phyloP scores from a whole-genome alignment of 2,329 filamentous ascomycete genomes.

The Trichothecium sympodiale region DNA sequence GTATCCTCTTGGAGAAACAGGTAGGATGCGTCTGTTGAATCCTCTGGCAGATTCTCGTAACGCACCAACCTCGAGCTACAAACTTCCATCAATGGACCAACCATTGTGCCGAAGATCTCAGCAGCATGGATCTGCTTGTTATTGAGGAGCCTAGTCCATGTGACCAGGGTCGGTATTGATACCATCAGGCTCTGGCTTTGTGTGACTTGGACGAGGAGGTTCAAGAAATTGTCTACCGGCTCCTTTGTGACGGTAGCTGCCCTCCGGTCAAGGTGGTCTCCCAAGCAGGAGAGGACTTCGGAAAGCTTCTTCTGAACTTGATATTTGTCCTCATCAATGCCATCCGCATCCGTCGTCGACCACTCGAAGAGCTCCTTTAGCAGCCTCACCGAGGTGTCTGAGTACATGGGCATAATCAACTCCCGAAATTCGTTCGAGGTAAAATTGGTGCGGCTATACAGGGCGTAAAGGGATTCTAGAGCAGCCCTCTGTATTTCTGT shows the following conservation, averaged over 20 bases:
- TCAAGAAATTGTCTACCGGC: constrained; percentile 62
- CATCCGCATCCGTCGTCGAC: constrained; percentile 67
- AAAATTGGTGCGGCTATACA: constrained; percentile 67
- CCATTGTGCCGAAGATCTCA: constrained; percentile 49
- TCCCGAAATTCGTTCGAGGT: constrained; percentile 67
- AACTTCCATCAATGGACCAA: constrained; percentile 68
- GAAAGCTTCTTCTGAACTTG: constrained; percentile 87
- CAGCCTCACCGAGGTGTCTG: constrained; percentile 56
- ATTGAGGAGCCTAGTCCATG: constrained; percentile 74
- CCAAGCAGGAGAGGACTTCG: constrained; percentile 80
- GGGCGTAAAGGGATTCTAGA: constrained; percentile 70
- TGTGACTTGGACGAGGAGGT: constrained; percentile 67
- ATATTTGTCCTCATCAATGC: constrained; percentile 87
- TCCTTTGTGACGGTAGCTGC: constrained; percentile 50
- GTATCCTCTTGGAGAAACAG: constrained; percentile 86
- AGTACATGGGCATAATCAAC: constrained; percentile 71
- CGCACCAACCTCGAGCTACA: constrained; percentile 76
- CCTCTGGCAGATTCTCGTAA: constrained; percentile 78
- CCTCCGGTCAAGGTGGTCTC: constrained; percentile 76
- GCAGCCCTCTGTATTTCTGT: constrained; percentile 68
- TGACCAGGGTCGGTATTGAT: constrained; percentile 83
- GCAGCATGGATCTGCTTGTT: constrained; percentile 56
- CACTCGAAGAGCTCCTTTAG: constrained; percentile 68
- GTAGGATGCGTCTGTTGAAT: constrained; percentile 68
- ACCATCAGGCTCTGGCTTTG: constrained; percentile 82